Evolutionary conservation across 257 asterid species (phyloP), one percentile per base, ranked within the genome.

Genomic region (Ilex aquifolium): DNA sequence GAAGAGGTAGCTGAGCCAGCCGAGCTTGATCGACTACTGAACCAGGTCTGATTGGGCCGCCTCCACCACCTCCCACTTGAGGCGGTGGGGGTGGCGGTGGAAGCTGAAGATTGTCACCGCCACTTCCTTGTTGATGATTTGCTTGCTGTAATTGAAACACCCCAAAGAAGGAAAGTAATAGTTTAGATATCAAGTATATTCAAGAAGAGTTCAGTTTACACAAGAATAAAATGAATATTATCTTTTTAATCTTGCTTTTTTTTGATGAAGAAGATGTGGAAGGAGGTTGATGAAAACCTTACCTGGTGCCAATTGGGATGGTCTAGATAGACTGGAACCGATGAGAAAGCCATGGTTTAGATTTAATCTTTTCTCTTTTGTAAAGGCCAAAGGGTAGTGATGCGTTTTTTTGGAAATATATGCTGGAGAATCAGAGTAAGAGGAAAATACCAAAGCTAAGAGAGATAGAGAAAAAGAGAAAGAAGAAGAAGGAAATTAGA

Each of bases 291-390:
- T 10, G 52, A 55, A 56, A 74, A 53, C 53, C 72, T 55, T 65
- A 79, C 84, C 84, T 79, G 84, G 21, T 79, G 84, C 76, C 75
- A 69, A 79, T 72, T 79, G 68, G 84, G 76, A 78, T 75, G 84
- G 75, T 79, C 84, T 74, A 71, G 72, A 78, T 78, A 78, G 65
- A 68, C 73, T 48, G 83, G 80, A 78, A 78, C 71, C 74, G 83
- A 77, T 63, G 82, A 74, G 79, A 78, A 78, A 74, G 62, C 75
- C 83, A 78, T 70, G 46, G 63, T 77, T 32, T 67, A 60, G 56
- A 71, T 74, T 74, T 64, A 67, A 52, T 67, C 65, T 64, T 66
- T 78, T 69, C 56, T 71, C 78, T 74, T 78, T 71, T 32, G 56
- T 66, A 78, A 78, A 78, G 83, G 54, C 74, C 27, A 21, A 21